Evolutionary conservation across 805 yeast genomes (phyloP).

Genomic region (Ogataea dorogensis): DNA sequence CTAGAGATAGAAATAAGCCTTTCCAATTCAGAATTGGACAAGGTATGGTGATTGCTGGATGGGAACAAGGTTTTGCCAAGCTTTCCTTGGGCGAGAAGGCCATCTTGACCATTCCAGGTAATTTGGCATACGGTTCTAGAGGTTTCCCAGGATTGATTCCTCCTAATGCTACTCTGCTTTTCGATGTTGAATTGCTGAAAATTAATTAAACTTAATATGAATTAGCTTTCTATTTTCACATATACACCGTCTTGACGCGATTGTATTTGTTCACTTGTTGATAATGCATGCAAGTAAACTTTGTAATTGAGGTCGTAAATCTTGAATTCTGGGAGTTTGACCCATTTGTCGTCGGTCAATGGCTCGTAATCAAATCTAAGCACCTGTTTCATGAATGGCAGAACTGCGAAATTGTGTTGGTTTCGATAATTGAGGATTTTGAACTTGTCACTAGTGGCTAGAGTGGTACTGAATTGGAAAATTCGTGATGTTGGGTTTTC

Average conservation of each 20-base stretch:
- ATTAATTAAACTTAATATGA: constrained; percentile 41
- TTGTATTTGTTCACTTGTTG: constrained; percentile 36
- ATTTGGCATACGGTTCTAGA: constrained; percentile 89
- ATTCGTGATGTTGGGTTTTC: constrained; percentile 77
- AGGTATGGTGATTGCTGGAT: constrained; percentile 94
- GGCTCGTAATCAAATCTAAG: constrained; percentile 41
- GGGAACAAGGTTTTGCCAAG: constrained; percentile 95
- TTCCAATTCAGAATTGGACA: constrained; percentile 93
- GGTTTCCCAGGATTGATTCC: constrained; percentile 98
- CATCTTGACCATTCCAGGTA: constrained; percentile 86
- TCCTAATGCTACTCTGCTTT: constrained; percentile 89
- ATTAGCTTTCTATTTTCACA: constrained; percentile 6
- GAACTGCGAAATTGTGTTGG: constrained; percentile 45
- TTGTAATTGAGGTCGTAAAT: constrained; percentile 70
- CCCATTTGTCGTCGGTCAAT: constrained; percentile 20
- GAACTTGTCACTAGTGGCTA: constrained; percentile 26
- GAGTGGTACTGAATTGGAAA: constrained; percentile 49
- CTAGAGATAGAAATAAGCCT: constrained; percentile 92
- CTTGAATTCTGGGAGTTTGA: constrained; percentile 57
- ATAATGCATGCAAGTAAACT: constrained; percentile 53
- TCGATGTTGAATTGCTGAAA: constrained; percentile 72
- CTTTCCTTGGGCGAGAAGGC: constrained; percentile 93
- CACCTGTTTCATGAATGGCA: constrained; percentile 58
- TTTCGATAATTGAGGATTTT: constrained; percentile 26
- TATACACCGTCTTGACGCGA: constrained; percentile 31